These are phyloP conservation scores for Colletotrichum scovillei DNA, from an alignment of 2,329 filamentous ascomycete genomes.

Conservation along the genomic window DNA sequence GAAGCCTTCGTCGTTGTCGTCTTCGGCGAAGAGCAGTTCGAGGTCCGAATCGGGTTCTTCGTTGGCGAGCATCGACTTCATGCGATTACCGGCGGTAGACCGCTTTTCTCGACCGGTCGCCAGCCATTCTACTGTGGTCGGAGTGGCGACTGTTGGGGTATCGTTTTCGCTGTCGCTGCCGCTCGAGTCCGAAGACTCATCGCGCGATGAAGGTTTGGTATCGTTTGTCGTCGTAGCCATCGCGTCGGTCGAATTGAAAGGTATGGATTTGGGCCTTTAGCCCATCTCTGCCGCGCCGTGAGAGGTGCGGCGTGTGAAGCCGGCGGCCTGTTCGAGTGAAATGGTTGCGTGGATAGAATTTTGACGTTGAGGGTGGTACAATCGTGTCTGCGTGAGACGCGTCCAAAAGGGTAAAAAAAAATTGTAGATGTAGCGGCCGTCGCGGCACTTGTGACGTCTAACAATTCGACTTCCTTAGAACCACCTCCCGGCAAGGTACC, in stretches of 20 bases:
- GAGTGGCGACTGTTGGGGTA: constrained; percentile 41
- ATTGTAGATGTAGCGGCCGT: constrained; percentile 23
- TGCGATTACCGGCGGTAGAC: constrained; percentile 85
- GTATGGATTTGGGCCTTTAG: not conserved
- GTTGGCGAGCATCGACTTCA: constrained; percentile 81
- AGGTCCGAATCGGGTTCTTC: constrained; percentile 77
- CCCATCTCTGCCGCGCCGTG: constrained; percentile 24
- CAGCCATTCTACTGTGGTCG: constrained; percentile 70
- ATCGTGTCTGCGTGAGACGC: constrained; percentile 5
- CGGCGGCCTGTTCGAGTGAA: not conserved
- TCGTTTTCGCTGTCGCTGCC: constrained; percentile 50
- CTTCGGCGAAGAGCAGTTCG: constrained; percentile 81
- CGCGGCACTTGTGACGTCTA: constrained; percentile 29
- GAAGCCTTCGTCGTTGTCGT: constrained; percentile 76
- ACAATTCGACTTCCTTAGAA: not conserved
- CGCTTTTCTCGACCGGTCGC: constrained; percentile 80
- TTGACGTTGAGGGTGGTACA: not conserved
- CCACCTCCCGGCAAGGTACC: constrained; percentile 5
- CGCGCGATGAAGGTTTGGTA: constrained; percentile 23
- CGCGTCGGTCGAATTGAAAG: constrained; percentile 15
- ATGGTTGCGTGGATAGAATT: not conserved
- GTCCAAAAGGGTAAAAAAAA: constrained; percentile 13
- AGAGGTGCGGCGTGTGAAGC: not conserved
- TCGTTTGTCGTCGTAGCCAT: constrained; percentile 31
- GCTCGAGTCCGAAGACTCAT: constrained; percentile 38